A percentile compares a stretch with the other conserved stretches of the same genome.
Evolutionary conservation across 31 red algal genomes (phyloP).

Genomic region (Porphyra umbilicalis): DNA sequence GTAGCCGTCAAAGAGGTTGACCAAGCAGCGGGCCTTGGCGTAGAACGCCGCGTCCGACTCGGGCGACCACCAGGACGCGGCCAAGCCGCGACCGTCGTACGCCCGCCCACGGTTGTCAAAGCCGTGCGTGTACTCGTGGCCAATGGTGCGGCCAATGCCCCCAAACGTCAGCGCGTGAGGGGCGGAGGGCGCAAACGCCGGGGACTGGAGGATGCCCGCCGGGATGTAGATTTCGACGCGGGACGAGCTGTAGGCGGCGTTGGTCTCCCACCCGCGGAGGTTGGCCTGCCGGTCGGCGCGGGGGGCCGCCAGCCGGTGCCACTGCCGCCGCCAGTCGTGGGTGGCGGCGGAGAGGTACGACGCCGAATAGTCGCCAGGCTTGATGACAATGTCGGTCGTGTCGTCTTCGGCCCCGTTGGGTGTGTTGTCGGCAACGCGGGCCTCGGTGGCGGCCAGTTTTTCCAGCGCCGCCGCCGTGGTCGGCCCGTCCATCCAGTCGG

Average conservation of each 20-base stretch:
- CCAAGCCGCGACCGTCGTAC: slow-evolving; percentile 68
- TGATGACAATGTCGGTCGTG: background rate
- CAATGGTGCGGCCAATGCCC: slow-evolving; percentile 80
- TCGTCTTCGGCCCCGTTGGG: background rate
- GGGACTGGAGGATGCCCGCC: slow-evolving; percentile 76
- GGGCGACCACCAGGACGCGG: slow-evolving; percentile 73
- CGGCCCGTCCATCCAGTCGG: slow-evolving; percentile 61
- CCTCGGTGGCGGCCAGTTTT: slow-evolving; percentile 54
- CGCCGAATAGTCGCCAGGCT: background rate
- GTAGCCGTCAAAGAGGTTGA: slow-evolving; percentile 73
- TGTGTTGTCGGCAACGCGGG: slow-evolving; percentile 32
- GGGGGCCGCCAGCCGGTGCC: background rate
- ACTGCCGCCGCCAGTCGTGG: background rate
- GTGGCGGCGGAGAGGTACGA: background rate
- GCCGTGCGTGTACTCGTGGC: slow-evolving; percentile 89
- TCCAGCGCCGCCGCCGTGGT: slow-evolving; percentile 42
- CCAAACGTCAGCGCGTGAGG: slow-evolving; percentile 93
- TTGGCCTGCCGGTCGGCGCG: background rate
- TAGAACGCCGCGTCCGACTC: slow-evolving; percentile 53
- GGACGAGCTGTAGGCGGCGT: slow-evolving; percentile 14
- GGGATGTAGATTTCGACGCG: slow-evolving; percentile 90
- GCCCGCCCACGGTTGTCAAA: slow-evolving; percentile 89
- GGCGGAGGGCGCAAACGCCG: slow-evolving; percentile 78
- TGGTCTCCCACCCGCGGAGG: background rate
- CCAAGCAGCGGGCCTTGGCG: slow-evolving; percentile 54